A percentile compares a stretch with the other conserved stretches of the same genome.
Evolutionary conservation across 257 asterid species (phyloP).

Genomic region (Knoxia roxburghii): DNA sequence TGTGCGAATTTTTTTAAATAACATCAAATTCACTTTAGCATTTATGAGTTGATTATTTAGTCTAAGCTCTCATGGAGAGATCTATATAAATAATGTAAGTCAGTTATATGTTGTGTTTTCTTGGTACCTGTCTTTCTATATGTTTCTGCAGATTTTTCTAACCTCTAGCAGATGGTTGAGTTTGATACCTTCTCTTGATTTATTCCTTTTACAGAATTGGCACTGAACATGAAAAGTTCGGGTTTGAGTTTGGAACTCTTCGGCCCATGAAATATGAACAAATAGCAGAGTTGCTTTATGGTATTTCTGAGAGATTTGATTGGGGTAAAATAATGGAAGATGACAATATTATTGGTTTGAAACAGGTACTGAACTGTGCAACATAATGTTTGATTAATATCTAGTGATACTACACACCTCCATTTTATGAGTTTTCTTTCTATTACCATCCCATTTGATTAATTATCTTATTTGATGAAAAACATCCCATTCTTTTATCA

Average conservation of each 20-base stretch:
- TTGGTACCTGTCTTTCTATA: neutral
- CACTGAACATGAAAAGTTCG: slow-evolving; percentile 97
- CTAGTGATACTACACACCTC: neutral
- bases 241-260: slow-evolving; percentile 71
- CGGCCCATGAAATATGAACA: slow-evolving; percentile 88
- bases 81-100: neutral
- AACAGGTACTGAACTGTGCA: slow-evolving; percentile 52
- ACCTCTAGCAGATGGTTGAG: neutral
- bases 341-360: slow-evolving; percentile 80
- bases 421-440: neutral
- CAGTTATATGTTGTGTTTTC: neutral
- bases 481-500: neutral
- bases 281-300: slow-evolving; percentile 74
- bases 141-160: neutral
- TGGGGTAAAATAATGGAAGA: slow-evolving; percentile 99
- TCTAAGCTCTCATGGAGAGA: neutral
- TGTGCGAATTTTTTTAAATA: neutral
- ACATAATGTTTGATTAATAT: neutral
- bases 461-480: neutral
- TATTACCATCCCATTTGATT: neutral
- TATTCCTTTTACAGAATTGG: slow-evolving; percentile 65
- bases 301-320: slow-evolving; percentile 93
- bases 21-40: neutral
- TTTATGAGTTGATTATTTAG: neutral
- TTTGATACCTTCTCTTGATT: neutral